A percentile compares a stretch with the other conserved stretches of the same genome.
Evolutionary conservation across 2,329 filamentous ascomycete species (phyloP).

Genomic region (Arthroderma sp.): DNA sequence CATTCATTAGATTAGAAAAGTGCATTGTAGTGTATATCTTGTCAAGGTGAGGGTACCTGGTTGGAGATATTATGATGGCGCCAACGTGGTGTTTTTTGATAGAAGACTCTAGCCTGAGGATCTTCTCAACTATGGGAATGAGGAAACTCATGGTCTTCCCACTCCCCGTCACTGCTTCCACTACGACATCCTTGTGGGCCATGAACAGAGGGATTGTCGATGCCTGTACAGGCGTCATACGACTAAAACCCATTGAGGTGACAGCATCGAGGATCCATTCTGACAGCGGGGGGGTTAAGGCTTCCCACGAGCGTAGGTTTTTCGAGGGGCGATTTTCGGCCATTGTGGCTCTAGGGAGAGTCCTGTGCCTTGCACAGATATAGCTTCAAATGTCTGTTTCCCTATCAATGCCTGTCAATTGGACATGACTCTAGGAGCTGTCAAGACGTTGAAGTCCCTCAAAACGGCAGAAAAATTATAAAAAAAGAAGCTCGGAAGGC

Average conservation of each 20-base stretch:
- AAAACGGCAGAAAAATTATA: too few relatives aligned
- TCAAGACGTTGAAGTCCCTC: too few relatives aligned
- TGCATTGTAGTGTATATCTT: not conserved
- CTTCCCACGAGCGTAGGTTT: conserved; percentile 50
- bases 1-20: conserved; percentile 2
- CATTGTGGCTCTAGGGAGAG: conserved; percentile 11
- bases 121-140: conserved; percentile 68
- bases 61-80: conserved; percentile 85
- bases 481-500: too few relatives aligned
- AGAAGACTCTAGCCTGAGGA: conserved; percentile 66
- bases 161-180: conserved; percentile 83
- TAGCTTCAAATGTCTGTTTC: too few relatives aligned
- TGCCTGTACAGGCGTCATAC: conserved; percentile 90
- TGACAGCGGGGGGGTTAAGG: conserved; percentile 55
- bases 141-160: conserved; percentile 82
- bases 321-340: conserved; percentile 32
- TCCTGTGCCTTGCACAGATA: too few relatives aligned
- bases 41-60: conserved; percentile 30
- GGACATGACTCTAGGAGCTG: too few relatives aligned
- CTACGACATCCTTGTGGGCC: conserved; percentile 81
- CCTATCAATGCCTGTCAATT: too few relatives aligned
- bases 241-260: conserved; percentile 67
- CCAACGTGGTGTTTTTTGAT: conserved; percentile 82
- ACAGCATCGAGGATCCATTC: conserved; percentile 81
- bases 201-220: conserved; percentile 80